Conservation (phyloP, 1,284 basidiomycete species). For the Schizopora paradoxa region DNA sequence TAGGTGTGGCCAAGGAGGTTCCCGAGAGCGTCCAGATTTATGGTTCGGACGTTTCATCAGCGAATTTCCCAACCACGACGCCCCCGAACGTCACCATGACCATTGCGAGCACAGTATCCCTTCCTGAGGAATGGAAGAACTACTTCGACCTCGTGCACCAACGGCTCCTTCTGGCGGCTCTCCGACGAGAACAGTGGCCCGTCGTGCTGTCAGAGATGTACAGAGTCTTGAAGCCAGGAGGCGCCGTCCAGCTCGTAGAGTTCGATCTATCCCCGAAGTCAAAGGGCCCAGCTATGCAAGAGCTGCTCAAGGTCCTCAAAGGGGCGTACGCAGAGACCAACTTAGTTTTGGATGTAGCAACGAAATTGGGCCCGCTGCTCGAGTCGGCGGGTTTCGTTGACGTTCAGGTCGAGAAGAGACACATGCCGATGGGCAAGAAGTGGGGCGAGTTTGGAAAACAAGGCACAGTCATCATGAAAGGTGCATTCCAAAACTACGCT, state of each 20-base stretch:
- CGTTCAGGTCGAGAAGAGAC: not conserved
- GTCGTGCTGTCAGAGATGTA: conserved; percentile 23
- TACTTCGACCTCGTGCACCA: conserved; percentile 27
- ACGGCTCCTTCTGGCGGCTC: conserved; percentile 25
- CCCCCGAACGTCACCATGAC: conserved; percentile 22
- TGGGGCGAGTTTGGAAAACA: no score
- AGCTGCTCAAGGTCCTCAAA: no score
- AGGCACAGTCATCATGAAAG: not conserved
- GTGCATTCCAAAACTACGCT: not conserved
- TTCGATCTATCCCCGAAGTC: not conserved
- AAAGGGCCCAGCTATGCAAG: no score
- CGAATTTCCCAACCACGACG: conserved; percentile 9
- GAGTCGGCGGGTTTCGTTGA: not conserved
- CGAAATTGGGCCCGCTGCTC: no score
- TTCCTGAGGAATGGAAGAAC: conserved; percentile 24
- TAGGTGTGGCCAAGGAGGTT: conserved; percentile 7
- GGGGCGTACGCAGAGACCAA: no score
- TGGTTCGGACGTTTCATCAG: conserved; percentile 7
- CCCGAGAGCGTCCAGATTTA: not conserved
- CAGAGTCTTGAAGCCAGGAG: conserved; percentile 26
- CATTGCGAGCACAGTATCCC: conserved; percentile 18
- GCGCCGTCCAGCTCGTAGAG: conserved; percentile 28
- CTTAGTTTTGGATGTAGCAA: no score
- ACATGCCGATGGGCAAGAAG: no score
- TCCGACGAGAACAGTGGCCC: conserved; percentile 22